phyloP scores from a whole-genome alignment of 257 asterid genomes.

The Fraxinus anomala region DNA sequence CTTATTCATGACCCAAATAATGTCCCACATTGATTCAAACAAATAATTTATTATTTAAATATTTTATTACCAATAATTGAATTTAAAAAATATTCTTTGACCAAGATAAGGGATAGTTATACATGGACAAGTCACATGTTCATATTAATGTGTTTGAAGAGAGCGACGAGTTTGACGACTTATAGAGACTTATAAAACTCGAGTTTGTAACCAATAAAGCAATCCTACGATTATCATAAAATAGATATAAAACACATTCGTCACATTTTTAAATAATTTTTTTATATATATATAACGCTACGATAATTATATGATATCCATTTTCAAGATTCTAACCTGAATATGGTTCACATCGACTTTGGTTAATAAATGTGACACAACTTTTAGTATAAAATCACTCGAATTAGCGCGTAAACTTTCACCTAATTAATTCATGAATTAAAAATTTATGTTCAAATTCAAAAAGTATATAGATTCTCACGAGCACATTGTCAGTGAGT shows the following conservation, averaged over 20 bases:
- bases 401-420: not conserved
- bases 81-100: not conserved
- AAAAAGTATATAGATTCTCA: not conserved
- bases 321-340: too few relatives aligned
- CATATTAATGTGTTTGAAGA: not conserved
- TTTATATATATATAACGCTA: too few relatives aligned
- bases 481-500: not conserved
- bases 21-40: slow-evolving; percentile 26
- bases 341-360: not conserved
- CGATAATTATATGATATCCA: not conserved
- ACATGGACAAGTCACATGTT: not conserved
- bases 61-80: not conserved
- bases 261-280: not conserved
- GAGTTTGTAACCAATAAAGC: not conserved
- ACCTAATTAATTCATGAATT: slow-evolving; percentile 3
- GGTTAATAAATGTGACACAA: not conserved
- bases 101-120: not conserved
- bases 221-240: too few relatives aligned
- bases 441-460: not conserved
- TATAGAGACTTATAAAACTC: too few relatives aligned
- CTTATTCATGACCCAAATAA: slow-evolving; percentile 18
- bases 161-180: not conserved
- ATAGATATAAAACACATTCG: too few relatives aligned
- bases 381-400: slow-evolving; percentile 7
- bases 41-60: not conserved